Evolutionary conservation across 768 basidiomycete species (phyloP).

Genomic region (Phanerochaete carnosa): DNA sequence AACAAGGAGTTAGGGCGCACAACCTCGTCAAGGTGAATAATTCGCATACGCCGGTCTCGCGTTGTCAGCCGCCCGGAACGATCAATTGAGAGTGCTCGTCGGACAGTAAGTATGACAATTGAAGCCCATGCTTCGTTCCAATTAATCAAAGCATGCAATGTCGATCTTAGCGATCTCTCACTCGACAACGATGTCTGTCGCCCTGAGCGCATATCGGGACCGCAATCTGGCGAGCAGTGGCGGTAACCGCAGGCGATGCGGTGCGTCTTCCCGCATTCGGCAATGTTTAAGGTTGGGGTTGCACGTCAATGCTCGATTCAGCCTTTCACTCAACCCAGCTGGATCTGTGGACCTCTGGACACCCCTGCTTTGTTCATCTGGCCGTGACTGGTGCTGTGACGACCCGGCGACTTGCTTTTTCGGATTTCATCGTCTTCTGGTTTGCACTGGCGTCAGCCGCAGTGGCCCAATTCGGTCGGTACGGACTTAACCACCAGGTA

Average conservation of each 20-base stretch:
- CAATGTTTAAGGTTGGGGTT: slow-evolving; percentile 3
- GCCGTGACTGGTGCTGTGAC: slow-evolving; percentile 5
- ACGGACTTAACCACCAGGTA: not conserved
- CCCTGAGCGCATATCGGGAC: not conserved
- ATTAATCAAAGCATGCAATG: slow-evolving; percentile 7
- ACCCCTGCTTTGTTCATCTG: not conserved
- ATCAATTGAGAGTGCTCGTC: not conserved
- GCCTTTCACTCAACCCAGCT: not conserved
- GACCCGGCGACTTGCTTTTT: not conserved
- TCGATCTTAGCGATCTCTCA: slow-evolving; percentile 5
- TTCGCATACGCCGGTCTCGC: not conserved
- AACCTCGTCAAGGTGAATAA: too few relatives aligned
- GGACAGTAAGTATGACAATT: not conserved
- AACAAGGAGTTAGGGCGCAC: not conserved
- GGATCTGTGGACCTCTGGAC: not conserved
- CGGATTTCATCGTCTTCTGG: not conserved
- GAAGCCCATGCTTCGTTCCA: not conserved
- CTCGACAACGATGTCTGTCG: not conserved
- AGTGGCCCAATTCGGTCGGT: not conserved
- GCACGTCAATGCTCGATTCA: not conserved
- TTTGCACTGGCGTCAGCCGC: not conserved
- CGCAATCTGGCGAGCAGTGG: slow-evolving; percentile 5
- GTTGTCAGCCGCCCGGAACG: not conserved
- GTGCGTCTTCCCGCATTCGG: slow-evolving; percentile 5
- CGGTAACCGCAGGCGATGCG: slow-evolving; percentile 4